These are phyloP conservation scores for Candida ipomoeae DNA, from an alignment of 805 yeast genomes.

Conservation along the genomic window DNA sequence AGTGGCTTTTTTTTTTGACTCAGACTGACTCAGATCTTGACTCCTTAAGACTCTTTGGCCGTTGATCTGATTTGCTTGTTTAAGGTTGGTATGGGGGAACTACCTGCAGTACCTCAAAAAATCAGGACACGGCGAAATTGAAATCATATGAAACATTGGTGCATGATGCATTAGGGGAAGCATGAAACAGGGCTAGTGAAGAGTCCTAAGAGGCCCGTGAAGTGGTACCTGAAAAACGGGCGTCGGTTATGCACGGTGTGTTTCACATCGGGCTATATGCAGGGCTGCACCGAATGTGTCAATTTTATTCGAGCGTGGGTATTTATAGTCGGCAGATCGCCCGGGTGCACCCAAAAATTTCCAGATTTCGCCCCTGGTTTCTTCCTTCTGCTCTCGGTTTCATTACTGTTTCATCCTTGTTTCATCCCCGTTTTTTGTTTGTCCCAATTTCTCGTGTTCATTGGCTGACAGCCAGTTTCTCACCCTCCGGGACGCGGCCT, in stretches of 20 bases:
- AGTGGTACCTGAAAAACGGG: not conserved
- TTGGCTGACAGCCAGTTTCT: not conserved
- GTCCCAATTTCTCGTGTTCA: not conserved
- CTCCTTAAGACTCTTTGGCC: too few species aligned
- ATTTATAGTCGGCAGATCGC: not conserved
- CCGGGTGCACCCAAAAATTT: not conserved
- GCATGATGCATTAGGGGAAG: not conserved
- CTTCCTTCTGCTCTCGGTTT: not conserved
- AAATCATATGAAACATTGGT: not conserved
- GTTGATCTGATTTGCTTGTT: too few species aligned
- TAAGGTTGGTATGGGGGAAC: not conserved
- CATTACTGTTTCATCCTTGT: not conserved
- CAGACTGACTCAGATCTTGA: too few species aligned
- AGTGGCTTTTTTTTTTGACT: too few species aligned
- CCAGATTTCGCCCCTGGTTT: not conserved
- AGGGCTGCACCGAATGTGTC: not conserved
- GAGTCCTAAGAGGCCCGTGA: not conserved
- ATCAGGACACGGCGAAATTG: not conserved
- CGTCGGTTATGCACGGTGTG: not conserved
- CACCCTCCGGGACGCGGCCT: constrained; percentile 4
- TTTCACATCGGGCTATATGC: not conserved
- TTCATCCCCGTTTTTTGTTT: not conserved
- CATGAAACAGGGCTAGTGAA: too few species aligned
- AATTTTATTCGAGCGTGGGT: not conserved
- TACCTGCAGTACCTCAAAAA: not conserved